phyloP scores from a whole-genome alignment of 2,329 filamentous ascomycete species.

The Penicillium glabrum region DNA sequence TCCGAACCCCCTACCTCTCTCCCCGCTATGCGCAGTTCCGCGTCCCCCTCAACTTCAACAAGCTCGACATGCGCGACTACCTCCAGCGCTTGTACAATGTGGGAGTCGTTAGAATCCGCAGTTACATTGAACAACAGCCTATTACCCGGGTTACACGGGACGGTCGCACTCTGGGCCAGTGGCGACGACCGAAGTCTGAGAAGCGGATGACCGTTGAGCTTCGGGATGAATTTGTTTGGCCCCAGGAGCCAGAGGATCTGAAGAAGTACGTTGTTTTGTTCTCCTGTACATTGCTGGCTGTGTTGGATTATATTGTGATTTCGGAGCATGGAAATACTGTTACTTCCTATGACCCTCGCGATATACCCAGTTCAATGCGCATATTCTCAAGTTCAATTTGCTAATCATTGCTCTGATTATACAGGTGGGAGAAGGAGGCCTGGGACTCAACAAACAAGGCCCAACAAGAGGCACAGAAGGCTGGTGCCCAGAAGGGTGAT shows the following conservation, averaged over 20 bases:
- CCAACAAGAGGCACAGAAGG: slow-evolving; percentile 39
- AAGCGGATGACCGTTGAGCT: slow-evolving; percentile 98
- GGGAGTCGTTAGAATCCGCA: slow-evolving; percentile 70
- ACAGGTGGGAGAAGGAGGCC: slow-evolving; percentile 63
- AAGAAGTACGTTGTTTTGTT: slow-evolving; percentile 50
- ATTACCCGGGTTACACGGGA: slow-evolving; percentile 47
- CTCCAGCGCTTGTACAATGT: slow-evolving; percentile 83
- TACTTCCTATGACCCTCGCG: not conserved
- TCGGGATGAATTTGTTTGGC: slow-evolving; percentile 84
- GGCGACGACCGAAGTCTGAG: slow-evolving; percentile 68
- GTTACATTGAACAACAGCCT: slow-evolving; percentile 71
- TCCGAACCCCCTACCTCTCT: slow-evolving; percentile 70
- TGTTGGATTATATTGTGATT: not conserved
- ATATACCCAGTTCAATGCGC: not conserved
- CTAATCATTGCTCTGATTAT: slow-evolving; percentile 10
- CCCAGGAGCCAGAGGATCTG: slow-evolving; percentile 64
- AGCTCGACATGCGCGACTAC: slow-evolving; percentile 95
- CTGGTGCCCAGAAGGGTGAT: slow-evolving; percentile 37
- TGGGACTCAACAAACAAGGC: slow-evolving; percentile 52
- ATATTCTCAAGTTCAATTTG: not conserved
- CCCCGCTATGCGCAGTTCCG: slow-evolving; percentile 85
- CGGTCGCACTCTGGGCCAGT: slow-evolving; percentile 51
- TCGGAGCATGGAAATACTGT: not conserved
- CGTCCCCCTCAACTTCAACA: slow-evolving; percentile 89
- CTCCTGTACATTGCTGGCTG: not conserved